Evolutionary conservation across 306 rosid genomes (phyloP), one percentile per base, ranked within the genome.

Genomic region (Calophaca sinica): DNA sequence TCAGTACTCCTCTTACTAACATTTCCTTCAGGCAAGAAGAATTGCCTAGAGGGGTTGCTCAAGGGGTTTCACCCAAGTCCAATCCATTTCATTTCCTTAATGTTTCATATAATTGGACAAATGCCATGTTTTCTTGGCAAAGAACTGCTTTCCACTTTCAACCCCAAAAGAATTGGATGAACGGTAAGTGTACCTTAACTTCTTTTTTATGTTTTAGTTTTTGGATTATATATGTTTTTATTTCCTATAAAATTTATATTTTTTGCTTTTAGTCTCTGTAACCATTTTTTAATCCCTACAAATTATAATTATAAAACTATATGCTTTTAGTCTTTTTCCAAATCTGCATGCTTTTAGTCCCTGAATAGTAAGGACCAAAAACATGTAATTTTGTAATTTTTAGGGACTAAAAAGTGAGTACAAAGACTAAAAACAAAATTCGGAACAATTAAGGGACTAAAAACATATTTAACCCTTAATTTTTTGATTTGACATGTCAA

Each of bases 41-140:
- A 15, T 31, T 78, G 67, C 82, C 92, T 0, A 83, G 94, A 86
- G 98, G 93, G 1, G 85, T 82, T 6, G 66, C 84, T 0, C 64
- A 87, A 73, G 96, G 96, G 6, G 98, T 89, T 0, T 93, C 98
- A 13, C 79, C 90, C 9, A 89, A 93, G 71, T 90, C 96, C 11
- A 68, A 86, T n/a, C 89, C 92, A 10, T 36, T 38, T 2, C 2
- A 78, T 65, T 75, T 78, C 38, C 29, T 48, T 0, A 59, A 38
- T 46, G 60, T 59, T 36, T 74, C 93, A 0, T 90, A 50, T 54
- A 84, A 89, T 63, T 93, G 98, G 97, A 93, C 98, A 3, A 82
- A 87, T 50, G 96, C 93, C 9, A 93, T 93, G 98, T 75, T 93
- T 36, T 85, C 91, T 63, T 93, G 96, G 94, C 97, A 93, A 76